phyloP scores from a whole-genome alignment of 1,139 yeast species.

The Yamadazyma membranifaciens region DNA sequence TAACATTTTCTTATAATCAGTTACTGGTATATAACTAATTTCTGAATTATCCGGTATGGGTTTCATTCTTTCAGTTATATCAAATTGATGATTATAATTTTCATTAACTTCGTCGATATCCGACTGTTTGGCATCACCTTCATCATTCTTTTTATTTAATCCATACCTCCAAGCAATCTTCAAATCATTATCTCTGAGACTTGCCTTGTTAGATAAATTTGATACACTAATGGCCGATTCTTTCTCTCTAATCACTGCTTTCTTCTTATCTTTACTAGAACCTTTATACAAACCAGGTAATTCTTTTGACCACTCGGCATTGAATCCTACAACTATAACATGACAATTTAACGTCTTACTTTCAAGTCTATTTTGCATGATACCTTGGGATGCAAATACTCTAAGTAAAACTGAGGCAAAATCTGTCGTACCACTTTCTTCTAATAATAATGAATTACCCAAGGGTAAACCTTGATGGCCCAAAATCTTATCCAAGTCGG shows the following conservation, averaged over 20 bases:
- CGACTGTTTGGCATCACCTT: conserved; percentile 14
- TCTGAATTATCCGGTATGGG: conserved; percentile 70
- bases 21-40: conserved; percentile 51
- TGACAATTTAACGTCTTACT: conserved; percentile 45
- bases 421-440: conserved; percentile 89
- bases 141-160: conserved; percentile 40
- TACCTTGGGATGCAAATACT: conserved; percentile 76
- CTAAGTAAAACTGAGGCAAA: conserved; percentile 74
- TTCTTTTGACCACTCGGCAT: conserved; percentile 62
- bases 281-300: conserved; percentile 83
- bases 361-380: conserved; percentile 59
- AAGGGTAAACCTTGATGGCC: conserved; percentile 86
- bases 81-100: conserved; percentile 68
- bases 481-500: conserved; percentile 70
- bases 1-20: conserved; percentile 24
- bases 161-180: conserved; percentile 91
- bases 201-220: conserved; percentile 44
- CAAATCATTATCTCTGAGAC: conserved; percentile 44
- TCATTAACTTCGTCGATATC: conserved; percentile 32
- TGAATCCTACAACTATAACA: conserved; percentile 64
- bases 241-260: conserved; percentile 54
- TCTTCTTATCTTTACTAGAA: conserved; percentile 63
- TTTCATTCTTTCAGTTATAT: conserved; percentile 63
- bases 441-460: conserved; percentile 67
- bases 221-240: conserved; percentile 68